Percentiles rank a stretch among this genome's conserved stretches.
phyloP scores from a whole-genome alignment of 768 basidiomycete species.

The Lentinula sp. region DNA sequence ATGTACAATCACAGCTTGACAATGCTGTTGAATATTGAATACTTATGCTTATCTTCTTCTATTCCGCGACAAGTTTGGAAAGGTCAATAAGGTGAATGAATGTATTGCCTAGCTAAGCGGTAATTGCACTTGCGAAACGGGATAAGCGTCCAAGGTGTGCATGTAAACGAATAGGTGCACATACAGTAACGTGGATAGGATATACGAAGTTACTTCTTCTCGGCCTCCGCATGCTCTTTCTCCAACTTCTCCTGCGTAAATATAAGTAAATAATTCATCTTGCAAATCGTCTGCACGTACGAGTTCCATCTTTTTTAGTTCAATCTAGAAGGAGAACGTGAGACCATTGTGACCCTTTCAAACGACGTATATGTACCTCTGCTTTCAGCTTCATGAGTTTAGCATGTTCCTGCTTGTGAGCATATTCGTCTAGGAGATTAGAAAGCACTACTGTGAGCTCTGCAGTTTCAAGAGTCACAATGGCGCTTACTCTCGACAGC shows the following conservation, averaged over 20 bases:
- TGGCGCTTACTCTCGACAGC: conserved; percentile 54
- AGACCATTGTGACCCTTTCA: background rate
- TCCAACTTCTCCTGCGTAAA: conserved; percentile 4
- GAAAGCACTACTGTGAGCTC: conserved; percentile 8
- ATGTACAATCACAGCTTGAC: too few relatives aligned
- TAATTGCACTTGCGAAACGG: background rate
- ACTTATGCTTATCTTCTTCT: background rate
- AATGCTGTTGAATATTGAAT: too few relatives aligned
- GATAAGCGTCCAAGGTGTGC: background rate
- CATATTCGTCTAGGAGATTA: conserved; percentile 49
- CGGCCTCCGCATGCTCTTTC: conserved; percentile 2
- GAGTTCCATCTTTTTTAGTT: conserved; percentile 1
- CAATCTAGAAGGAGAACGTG: background rate
- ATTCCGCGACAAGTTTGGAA: background rate
- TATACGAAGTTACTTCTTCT: background rate
- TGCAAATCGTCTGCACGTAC: background rate
- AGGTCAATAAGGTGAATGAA: background rate
- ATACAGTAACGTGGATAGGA: background rate
- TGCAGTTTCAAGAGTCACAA: background rate
- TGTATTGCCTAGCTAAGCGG: background rate
- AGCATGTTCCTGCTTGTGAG: conserved; percentile 50
- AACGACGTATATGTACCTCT: conserved; percentile 32
- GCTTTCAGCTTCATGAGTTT: conserved; percentile 54
- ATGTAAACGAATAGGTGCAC: background rate
- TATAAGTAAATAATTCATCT: background rate